Evolutionary conservation across 2,329 filamentous ascomycete genomes (phyloP), one percentile per base, ranked within the genome.

Genomic region (Immersiporthe knoxdaviesiana): DNA sequence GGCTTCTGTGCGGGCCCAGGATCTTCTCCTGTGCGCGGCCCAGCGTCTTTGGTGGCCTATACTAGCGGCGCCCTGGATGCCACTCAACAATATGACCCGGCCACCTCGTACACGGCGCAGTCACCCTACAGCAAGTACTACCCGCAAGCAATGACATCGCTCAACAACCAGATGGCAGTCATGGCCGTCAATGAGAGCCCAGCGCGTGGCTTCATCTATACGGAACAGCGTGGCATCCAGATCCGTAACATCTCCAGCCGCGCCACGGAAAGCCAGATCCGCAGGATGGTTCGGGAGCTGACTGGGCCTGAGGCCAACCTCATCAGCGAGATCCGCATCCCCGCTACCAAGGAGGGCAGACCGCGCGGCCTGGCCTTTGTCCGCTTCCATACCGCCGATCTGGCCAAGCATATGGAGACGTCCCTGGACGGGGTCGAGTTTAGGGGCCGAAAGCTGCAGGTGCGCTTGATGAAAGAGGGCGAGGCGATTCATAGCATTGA

Each of bases 211-310:
- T 14, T 68, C 1, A 63, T 72, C 63, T 68, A 60, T 59, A 72
- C 70, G 5, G 70, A 72, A n/a, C 70, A 72, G 66, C 68, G 70
- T 11, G 70, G 70, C 24, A 65, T 72, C 27, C 66, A 62, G 58
- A 70, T 72, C 27, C 66, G 70, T 47, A 66, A 72, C 41, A 69
- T 72, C 39, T 66, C 70, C 3, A 63, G 66, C 35, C 68, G 68
- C 16, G 66, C 68, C 21, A 63, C 70, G 41, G 68, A 50, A 10
- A 66, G 65, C 11, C 68, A 70, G 41, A 66, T 72, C 37, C 68
- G 68, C 66, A 72, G 54, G 59, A 61, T 72, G 70, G 39, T 72
- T 2, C 39, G 68, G 37, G 66, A 72, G 3, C 60, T 52, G 32
- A 66, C 70, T 16, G 68, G 62, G n/a, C 60, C 65, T 24, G 70